Evolutionary conservation across 805 yeast genomes (phyloP), one percentile per base, ranked within the genome.

Genomic region (Saturnispora sanitii): DNA sequence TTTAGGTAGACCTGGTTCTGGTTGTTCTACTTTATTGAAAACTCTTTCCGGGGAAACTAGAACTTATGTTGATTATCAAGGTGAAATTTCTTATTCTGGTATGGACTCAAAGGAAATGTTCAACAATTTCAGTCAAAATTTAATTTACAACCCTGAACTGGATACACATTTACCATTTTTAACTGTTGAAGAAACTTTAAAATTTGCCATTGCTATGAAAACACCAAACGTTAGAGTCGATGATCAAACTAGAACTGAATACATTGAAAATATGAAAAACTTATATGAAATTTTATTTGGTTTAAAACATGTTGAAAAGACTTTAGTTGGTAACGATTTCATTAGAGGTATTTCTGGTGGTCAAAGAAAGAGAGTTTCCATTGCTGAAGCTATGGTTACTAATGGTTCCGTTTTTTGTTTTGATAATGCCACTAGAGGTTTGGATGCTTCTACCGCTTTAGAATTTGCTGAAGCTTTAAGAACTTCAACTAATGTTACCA

Each of bases 281-380:
- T 50, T 75, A 16, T 60, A 67, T 43, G 67, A 70, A 42, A 74
- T 77, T 11, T 66, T 73, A 16, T 73, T 68, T 52, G 82, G 81
- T 44, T 61, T 76, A 48, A 65, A 70, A 35, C 82, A 78, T 55
- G 75, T 80, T 11, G 67, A 70, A 45, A 65, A 74, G 46, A 78
- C 85, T 17, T 66, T 75, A 37, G 83, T 78, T 39, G 84, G 84
- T 55, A 70, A 73, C 49, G 83, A 78, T 55, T 73, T 70, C 42
- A 75, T 78, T 15, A 67, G 82, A 57, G 84, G 84, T 58, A 75
- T 78, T 35, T 76, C 82, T 27, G 84, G 84, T 53, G 84, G 84
- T 61, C 82, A 78, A 61, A 64, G 84, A 50, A 78, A 78, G 61
- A 73, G 84, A 63, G 82, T 77, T 19, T 75, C 82, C 4, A 70